A percentile compares a stretch with the other conserved stretches of the same genome.
Conservation (phyloP, 192 early-diverging fungal species). For the Jimgerdemannia lactiflua region DNA sequence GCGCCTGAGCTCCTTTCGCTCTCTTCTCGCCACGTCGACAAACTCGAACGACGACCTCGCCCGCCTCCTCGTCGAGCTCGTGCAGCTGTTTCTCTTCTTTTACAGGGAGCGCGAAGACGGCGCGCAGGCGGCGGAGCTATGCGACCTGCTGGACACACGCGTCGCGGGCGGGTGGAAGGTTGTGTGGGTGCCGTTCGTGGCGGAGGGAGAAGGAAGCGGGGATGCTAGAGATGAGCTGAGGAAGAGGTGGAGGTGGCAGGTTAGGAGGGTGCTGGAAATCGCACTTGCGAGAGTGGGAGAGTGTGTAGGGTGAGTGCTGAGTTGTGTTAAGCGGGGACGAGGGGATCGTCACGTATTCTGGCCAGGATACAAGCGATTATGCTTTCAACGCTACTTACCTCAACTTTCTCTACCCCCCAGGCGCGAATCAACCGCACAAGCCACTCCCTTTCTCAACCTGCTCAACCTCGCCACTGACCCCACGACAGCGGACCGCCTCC, state of each 20-base stretch:
- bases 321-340: neutral
- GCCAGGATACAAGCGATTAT: too few relatives aligned
- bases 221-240: neutral
- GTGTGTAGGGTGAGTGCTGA: neutral
- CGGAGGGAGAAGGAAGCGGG: too few relatives aligned
- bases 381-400: too few relatives aligned
- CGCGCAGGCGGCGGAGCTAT: neutral
- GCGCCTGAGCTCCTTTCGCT: neutral
- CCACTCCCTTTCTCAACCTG: neutral
- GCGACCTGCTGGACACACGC: neutral
- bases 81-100: constrained; percentile 38
- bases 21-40: neutral
- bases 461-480: neutral
- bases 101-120: constrained; percentile 20
- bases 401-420: neutral
- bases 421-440: neutral
- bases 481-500: neutral
- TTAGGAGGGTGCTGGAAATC: neutral
- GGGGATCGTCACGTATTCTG: too few relatives aligned
- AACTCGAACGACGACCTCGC: constrained; percentile 10
- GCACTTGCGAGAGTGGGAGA: neutral
- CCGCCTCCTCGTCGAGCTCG: constrained; percentile 1
- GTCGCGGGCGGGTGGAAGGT: neutral
- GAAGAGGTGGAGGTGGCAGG: neutral
- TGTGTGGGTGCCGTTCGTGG: neutral